Evolutionary conservation across 106 monocot genomes (phyloP).

Genomic region (Acorus gramineus): DNA sequence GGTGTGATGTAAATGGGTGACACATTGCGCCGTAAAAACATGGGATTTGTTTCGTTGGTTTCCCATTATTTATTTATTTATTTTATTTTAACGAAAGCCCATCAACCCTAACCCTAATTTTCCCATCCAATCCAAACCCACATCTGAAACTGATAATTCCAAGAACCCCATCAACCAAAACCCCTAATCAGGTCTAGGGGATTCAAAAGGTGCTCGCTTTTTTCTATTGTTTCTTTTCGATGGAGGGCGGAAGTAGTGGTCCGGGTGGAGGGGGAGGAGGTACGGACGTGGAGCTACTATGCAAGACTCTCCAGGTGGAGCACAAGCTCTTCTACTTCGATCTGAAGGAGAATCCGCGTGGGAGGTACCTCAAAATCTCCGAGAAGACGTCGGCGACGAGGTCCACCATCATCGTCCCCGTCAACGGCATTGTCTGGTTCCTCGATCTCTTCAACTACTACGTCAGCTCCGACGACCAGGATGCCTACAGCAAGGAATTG

Average conservation of each 20-base stretch:
- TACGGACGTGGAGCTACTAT: not conserved
- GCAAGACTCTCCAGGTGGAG: constrained; percentile 3
- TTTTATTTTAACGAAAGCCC: too few relatives aligned
- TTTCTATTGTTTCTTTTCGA: constrained; percentile 9
- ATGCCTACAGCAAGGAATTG: not conserved
- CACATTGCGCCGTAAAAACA: too few relatives aligned
- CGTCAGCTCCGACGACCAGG: not conserved
- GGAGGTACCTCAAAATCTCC: constrained; percentile 84
- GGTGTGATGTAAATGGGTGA: too few relatives aligned
- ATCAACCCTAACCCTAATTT: too few relatives aligned
- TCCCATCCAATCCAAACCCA: too few relatives aligned
- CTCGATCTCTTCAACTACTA: constrained; percentile 19
- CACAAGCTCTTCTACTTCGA: constrained; percentile 96
- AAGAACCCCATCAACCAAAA: too few relatives aligned
- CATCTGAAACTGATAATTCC: too few relatives aligned
- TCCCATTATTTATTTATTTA: too few relatives aligned
- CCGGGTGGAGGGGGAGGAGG: not conserved
- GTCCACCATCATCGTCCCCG: not conserved
- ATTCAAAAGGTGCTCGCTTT: constrained; percentile 18
- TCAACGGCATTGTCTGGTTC: constrained; percentile 42
- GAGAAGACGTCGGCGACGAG: constrained; percentile 12
- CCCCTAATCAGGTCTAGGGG: too few relatives aligned
- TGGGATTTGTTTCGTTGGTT: too few relatives aligned
- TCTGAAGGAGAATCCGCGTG: constrained; percentile 82
- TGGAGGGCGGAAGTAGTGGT: constrained; percentile 16